Base-by-base conservation (phyloP, 139 green algal species). In the Auxenochlorella protothecoides region DNA sequence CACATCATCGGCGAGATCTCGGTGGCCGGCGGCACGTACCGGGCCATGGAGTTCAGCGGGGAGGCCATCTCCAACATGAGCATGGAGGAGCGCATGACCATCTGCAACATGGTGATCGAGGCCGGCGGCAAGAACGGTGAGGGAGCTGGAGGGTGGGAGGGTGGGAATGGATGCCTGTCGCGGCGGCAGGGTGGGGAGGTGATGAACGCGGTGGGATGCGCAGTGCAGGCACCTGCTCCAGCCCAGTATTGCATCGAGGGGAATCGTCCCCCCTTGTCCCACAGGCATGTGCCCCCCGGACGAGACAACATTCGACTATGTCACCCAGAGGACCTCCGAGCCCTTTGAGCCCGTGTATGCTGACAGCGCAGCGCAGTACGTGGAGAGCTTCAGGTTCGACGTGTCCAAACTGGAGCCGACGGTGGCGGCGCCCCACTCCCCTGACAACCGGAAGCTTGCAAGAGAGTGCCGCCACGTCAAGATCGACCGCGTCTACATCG, bases 61-160 rank as follows among this genome's bases (percentile, higher is more conserved):
- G 81, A 72, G 7, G 90, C 92, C 13, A 82, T 98, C 2, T 78
- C 87, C 44, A 63, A 67, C 59, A 96, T 98, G 93, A 94, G 80
- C 82, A 97, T 98, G 93, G 93, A 98, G 76, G 93, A 97, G 76
- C 89, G 93, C 83, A 98, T 97, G 93, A 97, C 93, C 15, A 82
- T 98, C 53, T 97, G 90, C 86, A 98, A 97, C 88, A 98, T 98
- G 93, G 93, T 96, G 56, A 65, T 79, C 55, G 68, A 75, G 68
- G 74, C 74, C 53, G 74, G 74, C 15, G 74, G 74, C 62, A 79
- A 75, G 74, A 75, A 75, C 63, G 74, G 65, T 69, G 65, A 55
- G 65, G 13, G 63, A 10, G 63, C 6, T 44, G 27, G 27, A 44
- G 27, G 27, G 27, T 44, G 1, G 27, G 27, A 44, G 27, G 27